phyloP scores from a whole-genome alignment of 352 stramenopile genomes.

The Phytophthora pseudosyringae region DNA sequence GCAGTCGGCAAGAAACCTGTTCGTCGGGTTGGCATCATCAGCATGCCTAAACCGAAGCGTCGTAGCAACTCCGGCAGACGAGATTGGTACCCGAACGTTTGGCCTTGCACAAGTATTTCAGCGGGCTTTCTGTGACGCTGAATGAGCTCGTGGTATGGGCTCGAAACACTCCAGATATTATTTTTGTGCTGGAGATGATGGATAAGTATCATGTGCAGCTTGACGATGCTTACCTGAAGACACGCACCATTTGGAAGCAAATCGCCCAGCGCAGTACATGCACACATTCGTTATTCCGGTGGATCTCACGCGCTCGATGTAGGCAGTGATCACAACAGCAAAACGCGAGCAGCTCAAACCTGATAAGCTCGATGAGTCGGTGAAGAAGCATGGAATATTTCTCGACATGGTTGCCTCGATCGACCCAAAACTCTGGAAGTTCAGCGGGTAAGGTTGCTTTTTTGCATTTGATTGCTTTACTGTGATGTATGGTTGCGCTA shows the following conservation, averaged over 20 bases:
- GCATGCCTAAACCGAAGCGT: constrained; percentile 1
- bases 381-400: too few species aligned
- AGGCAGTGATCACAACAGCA: neutral
- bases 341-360: neutral
- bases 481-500: too few species aligned
- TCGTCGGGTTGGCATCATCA: constrained; percentile 16
- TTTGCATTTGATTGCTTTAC: too few species aligned
- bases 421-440: too few species aligned
- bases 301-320: neutral
- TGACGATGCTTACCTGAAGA: constrained; percentile 6
- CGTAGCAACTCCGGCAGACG: constrained; percentile 8
- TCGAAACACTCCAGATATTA: constrained; percentile 9
- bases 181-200: constrained; percentile 16
- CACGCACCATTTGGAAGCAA: constrained; percentile 7
- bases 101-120: constrained; percentile 14
- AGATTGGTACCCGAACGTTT: constrained; percentile 2
- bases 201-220: constrained; percentile 14
- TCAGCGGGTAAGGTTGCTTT: too few species aligned
- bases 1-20: too few species aligned
- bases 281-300: neutral
- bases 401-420: too few species aligned
- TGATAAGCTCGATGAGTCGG: neutral
- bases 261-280: neutral
- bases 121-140: constrained; percentile 4
- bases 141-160: constrained; percentile 4